phyloP scores from a whole-genome alignment of 495 filamentous ascomycete genomes.

The Cladorrhinum samala region DNA sequence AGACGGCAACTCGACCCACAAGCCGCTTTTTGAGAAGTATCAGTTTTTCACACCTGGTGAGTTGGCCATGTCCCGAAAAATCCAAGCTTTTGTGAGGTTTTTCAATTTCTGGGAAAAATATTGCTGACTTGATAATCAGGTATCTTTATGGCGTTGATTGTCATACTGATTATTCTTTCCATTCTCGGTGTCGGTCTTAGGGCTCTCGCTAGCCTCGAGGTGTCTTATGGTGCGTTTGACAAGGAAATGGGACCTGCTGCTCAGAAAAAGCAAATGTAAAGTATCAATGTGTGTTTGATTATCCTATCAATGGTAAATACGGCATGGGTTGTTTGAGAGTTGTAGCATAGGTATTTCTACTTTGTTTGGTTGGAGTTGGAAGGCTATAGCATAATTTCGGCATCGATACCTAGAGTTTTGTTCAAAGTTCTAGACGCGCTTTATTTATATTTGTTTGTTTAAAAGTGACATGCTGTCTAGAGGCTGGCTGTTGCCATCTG shows the following conservation, averaged over 20 bases:
- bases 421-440: background rate
- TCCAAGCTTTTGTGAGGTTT: background rate
- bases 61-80: background rate
- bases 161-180: conserved; percentile 55
- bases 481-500: no score
- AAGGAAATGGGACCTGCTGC: conserved; percentile 85
- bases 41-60: conserved; percentile 74
- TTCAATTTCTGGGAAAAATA: no score
- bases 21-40: conserved; percentile 82
- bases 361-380: conserved; percentile 11
- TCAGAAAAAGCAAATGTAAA: conserved; percentile 74
- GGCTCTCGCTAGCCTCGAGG: conserved; percentile 72
- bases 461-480: no score
- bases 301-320: background rate
- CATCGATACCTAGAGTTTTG: conserved; percentile 10
- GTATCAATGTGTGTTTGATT: background rate
- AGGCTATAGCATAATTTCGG: conserved; percentile 10
- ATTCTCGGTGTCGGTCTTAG: conserved; percentile 73
- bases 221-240: conserved; percentile 90
- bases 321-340: background rate
- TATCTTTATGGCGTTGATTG: conserved; percentile 75
- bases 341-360: conserved; percentile 12
- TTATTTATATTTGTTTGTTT: no score
- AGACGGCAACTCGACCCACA: conserved; percentile 22
- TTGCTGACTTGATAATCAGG: conserved; percentile 10